Base-by-base conservation (phyloP, 1,139 yeast species). In the Candida anutae region DNA sequence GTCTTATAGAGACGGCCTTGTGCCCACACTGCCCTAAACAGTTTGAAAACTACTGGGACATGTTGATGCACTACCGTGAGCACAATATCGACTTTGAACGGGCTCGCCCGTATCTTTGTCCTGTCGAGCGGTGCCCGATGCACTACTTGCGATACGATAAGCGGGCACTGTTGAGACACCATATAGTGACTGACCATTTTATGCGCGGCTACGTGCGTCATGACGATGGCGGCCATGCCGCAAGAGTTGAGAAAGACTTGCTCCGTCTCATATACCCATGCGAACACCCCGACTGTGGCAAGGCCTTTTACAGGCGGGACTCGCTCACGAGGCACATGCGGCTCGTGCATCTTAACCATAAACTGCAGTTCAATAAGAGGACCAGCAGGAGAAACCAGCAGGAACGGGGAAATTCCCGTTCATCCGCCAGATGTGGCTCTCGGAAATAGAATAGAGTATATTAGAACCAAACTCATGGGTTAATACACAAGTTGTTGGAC, bases 101-200 rank as follows among this genome's bases (percentile, higher is more conserved):
- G 17, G 38, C 39, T 13, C 36, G 44, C 16, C 22, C 30, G 4
- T 37, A 31, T 46, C 61, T 61, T 25, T 78, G 87, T 42, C 76
- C 76, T 0, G 62, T 68, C 24, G 44, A 49, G 10, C 55, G 58
- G 15, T 79, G 88, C 41, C 80, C 81, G 1, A 76, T 81, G 76
- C 60, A 64, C 25, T 50, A 71, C 3, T 54, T 77, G 23, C 87
- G 87, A 0, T 59, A 74, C 29, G 69, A 72, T 22, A 68, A 78
- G 31, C 58, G 69, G 28, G 74, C 76, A 4, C 81, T 77, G 38
- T 63, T 77, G 35, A 58, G 71, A 34, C 68, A 84, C 34, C 87
- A 79, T 40, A 67, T 74, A 35, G 66, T 71, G 18, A 58, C 68
- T 22, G 77, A 75, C 38, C 87, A 79, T 43, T 38, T 43, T 22